A percentile compares a stretch with the other conserved stretches of the same genome.
These are phyloP conservation scores for Talaromyces liani DNA, from an alignment of 495 filamentous ascomycete genomes.

Conservation along the genomic window DNA sequence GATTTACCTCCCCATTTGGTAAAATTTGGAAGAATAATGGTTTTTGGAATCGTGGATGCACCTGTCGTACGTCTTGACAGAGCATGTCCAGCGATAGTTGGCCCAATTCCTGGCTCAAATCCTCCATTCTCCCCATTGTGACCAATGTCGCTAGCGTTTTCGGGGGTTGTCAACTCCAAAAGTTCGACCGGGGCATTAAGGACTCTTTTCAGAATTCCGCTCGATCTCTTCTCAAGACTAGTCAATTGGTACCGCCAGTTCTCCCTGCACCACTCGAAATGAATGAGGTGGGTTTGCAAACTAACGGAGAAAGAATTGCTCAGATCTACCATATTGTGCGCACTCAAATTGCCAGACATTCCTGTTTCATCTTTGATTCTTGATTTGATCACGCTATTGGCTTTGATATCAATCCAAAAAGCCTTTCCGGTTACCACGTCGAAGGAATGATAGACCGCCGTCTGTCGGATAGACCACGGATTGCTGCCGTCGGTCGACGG, in stretches of 20 bases:
- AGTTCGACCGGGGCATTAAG: background rate
- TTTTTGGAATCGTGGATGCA: background rate
- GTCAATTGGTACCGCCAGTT: background rate
- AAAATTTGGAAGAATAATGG: background rate
- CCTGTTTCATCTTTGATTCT: background rate
- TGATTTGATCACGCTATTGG: background rate
- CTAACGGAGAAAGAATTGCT: background rate
- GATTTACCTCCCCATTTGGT: background rate
- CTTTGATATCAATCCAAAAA: background rate
- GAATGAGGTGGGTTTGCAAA: background rate
- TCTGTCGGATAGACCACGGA: background rate
- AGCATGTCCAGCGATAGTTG: background rate
- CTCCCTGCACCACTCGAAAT: slow-evolving; percentile 4
- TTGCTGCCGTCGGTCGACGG: background rate
- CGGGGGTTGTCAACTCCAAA: background rate
- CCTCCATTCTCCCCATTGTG: background rate
- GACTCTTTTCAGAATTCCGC: background rate
- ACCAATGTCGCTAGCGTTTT: background rate
- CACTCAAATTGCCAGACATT: background rate
- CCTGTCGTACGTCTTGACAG: background rate
- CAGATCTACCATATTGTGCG: background rate
- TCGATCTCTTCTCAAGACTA: background rate
- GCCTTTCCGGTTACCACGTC: background rate
- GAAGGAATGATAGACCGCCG: background rate
- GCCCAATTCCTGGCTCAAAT: background rate